Evolutionary conservation across 1,284 basidiomycete genomes (phyloP).

Genomic region (Porogramme epimiltina): DNA sequence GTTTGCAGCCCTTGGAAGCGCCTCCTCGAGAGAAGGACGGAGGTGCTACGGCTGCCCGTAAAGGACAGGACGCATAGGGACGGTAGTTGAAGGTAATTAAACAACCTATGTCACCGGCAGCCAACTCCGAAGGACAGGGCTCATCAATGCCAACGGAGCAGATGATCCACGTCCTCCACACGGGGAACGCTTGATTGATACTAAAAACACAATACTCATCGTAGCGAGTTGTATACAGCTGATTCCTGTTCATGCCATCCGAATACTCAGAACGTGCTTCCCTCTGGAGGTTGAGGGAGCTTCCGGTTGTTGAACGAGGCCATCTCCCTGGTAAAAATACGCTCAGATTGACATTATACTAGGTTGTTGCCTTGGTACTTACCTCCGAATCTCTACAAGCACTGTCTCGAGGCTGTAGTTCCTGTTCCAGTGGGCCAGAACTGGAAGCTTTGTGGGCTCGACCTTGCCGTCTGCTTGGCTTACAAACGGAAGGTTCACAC

Average conservation of each 20-base stretch:
- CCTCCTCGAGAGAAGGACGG: background rate
- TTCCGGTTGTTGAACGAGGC: conserved; percentile 90
- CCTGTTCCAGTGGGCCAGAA: conserved; percentile 76
- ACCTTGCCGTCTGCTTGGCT: conserved; percentile 76
- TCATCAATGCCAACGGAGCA: too few species aligned
- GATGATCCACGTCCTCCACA: background rate
- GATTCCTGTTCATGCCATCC: conserved; percentile 6
- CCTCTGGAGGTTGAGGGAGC: conserved; percentile 93
- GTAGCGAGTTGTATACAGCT: conserved; percentile 19
- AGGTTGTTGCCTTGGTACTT: conserved; percentile 30
- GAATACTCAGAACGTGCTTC: conserved; percentile 58
- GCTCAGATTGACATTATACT: background rate
- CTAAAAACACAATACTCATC: conserved; percentile 26
- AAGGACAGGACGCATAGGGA: background rate
- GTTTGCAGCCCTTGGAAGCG: conserved; percentile 1
- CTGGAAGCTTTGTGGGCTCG: conserved; percentile 67
- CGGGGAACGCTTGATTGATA: conserved; percentile 17
- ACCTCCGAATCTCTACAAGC: conserved; percentile 91
- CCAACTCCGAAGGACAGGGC: too few species aligned
- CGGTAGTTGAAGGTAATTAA: too few species aligned
- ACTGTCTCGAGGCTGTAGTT: conserved; percentile 83
- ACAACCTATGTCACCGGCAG: too few species aligned
- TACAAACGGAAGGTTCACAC: conserved; percentile 97
- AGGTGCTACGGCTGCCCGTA: background rate
- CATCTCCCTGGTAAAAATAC: conserved; percentile 77